These are phyloP conservation scores for Physcomitrellopsis africana DNA, from an alignment of 225 moss, liverwort and hornwort species.

Conservation along the genomic window DNA sequence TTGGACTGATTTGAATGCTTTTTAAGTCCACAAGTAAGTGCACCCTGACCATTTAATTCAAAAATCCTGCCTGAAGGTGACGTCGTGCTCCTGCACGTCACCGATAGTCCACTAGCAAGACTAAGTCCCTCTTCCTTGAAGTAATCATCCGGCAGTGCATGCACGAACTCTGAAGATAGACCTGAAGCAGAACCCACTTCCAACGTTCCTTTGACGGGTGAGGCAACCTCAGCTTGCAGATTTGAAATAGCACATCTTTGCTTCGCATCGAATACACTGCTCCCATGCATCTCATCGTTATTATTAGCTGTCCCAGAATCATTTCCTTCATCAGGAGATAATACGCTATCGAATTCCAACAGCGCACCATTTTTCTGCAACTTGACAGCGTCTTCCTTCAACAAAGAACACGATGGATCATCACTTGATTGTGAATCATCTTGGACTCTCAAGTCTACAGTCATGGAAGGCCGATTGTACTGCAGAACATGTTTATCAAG, in stretches of 20 bases:
- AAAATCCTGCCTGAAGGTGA: conserved; percentile 36
- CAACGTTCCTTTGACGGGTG: conserved; percentile 12
- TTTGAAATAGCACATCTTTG: conserved; percentile 19
- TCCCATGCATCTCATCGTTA: conserved; percentile 41
- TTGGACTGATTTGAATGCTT: conserved; percentile 31
- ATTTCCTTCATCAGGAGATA: conserved; percentile 26
- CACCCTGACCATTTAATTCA: conserved; percentile 30
- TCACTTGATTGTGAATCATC: conserved; percentile 30
- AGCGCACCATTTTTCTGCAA: conserved; percentile 8
- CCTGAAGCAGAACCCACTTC: conserved; percentile 24
- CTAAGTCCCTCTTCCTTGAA: conserved; percentile 27
- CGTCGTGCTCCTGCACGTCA: conserved; percentile 21
- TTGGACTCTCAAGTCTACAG: conserved; percentile 28
- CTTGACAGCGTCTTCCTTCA: conserved; percentile 20
- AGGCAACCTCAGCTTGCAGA: conserved; percentile 23
- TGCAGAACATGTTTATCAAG: conserved; percentile 20
- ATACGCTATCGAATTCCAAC: conserved; percentile 28
- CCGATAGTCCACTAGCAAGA: conserved; percentile 24
- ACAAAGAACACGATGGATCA: conserved; percentile 30
- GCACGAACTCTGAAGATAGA: conserved; percentile 32
- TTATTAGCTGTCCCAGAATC: conserved; percentile 8
- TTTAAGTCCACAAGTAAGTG: conserved; percentile 26
- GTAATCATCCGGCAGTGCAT: conserved; percentile 21
- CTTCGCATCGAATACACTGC: conserved; percentile 22
- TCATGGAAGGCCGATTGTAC: conserved; percentile 21